Evolutionary conservation across 768 basidiomycete species (phyloP).

Genomic region (Lactarius akahatsu): DNA sequence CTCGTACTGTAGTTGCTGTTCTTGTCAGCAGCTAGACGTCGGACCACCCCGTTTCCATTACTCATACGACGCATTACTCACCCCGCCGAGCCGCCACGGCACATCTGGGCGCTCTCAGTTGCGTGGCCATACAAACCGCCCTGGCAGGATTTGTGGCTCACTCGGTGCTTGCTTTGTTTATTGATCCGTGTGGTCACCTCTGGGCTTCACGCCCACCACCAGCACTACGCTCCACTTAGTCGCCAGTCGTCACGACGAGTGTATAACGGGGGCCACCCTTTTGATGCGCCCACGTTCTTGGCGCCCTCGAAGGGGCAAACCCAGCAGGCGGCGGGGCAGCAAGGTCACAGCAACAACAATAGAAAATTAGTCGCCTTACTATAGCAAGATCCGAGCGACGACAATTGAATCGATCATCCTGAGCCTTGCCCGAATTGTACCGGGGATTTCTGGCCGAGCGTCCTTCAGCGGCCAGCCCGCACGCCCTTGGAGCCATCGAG

Average conservation of each 20-base stretch:
- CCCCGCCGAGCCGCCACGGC: background rate
- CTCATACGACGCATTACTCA: background rate
- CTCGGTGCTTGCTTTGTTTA: background rate
- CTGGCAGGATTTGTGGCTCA: background rate
- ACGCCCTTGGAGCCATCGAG: background rate
- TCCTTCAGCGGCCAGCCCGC: background rate
- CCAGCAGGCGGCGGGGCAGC: background rate
- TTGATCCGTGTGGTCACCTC: background rate
- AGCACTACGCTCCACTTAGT: background rate
- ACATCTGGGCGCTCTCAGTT: background rate
- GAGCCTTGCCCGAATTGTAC: background rate
- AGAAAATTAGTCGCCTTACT: background rate
- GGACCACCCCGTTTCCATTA: background rate
- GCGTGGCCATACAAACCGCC: background rate
- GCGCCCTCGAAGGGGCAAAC: background rate
- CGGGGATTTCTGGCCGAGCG: background rate
- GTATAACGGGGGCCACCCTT: background rate
- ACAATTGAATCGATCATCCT: background rate
- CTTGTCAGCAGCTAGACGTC: background rate
- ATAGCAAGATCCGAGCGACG: background rate
- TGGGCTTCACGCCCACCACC: background rate
- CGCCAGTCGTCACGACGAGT: background rate
- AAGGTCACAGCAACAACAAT: background rate
- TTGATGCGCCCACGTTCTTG: background rate
- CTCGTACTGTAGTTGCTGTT: background rate